Percentiles rank a stretch among this genome's conserved stretches.
phyloP scores from a whole-genome alignment of 2,329 filamentous ascomycete genomes.

The Fusarium scirpi region DNA sequence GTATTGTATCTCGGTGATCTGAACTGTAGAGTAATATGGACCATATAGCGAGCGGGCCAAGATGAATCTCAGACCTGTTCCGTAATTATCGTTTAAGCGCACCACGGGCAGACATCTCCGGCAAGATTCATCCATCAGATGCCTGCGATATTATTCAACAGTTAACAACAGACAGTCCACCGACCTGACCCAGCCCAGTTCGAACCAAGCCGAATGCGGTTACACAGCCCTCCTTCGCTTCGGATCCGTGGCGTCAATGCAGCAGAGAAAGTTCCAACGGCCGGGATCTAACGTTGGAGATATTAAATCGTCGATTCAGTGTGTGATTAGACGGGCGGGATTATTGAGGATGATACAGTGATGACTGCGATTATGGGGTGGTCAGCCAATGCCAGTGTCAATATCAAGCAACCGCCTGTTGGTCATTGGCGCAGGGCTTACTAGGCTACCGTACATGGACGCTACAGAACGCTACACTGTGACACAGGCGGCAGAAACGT shows the following conservation, averaged over 20 bases:
- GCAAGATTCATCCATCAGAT: not conserved
- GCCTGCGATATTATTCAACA: not conserved
- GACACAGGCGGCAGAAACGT: constrained; percentile 27
- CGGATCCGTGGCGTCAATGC: constrained; percentile 19
- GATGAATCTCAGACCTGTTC: constrained; percentile 2
- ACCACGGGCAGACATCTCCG: constrained; percentile 27
- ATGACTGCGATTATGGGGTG: not conserved
- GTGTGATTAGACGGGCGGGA: not conserved
- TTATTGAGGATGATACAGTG: constrained; percentile 11
- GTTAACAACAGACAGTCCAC: not conserved
- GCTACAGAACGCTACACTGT: constrained; percentile 16
- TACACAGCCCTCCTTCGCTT: constrained; percentile 27
- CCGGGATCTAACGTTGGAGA: constrained; percentile 38
- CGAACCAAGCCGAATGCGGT: constrained; percentile 11
- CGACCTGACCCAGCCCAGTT: not conserved
- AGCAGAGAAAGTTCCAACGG: constrained; percentile 27
- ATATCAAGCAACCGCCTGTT: constrained; percentile 2
- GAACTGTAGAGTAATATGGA: not conserved
- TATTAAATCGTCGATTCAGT: constrained; percentile 30
- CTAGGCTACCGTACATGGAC: constrained; percentile 2
- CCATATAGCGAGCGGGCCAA: not conserved
- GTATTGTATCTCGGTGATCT: not conserved
- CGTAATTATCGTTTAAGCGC: constrained; percentile 6
- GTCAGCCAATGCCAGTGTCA: not conserved
- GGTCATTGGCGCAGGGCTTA: constrained; percentile 24